Base-by-base conservation (phyloP, 2,329 filamentous ascomycete species). In the Aspergillus sp. region DNA sequence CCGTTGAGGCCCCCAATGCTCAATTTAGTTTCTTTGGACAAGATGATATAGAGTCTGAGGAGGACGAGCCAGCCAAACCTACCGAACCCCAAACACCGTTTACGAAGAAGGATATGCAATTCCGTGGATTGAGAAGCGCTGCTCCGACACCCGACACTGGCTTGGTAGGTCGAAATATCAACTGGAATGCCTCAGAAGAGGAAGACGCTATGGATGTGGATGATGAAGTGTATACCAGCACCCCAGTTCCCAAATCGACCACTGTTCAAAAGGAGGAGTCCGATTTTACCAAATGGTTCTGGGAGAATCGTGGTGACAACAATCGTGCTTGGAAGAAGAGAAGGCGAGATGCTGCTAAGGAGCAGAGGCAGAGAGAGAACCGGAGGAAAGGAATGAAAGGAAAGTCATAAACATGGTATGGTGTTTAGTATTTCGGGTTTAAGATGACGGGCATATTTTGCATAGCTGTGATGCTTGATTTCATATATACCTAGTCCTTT, bases 111-210 rank as follows among this genome's bases (percentile, higher is more conserved):
- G 91, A 97, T 53, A 73, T 91, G 28, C 79, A 90, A 49, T 80
- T 79, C 40, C 61, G 73, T 30, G 65, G 66, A 36, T 62, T 87
- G n/a, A 79, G 93, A 44, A 96, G 90, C 61, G 90, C 90, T 5
- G 93, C 93, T 2, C 93, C 93, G 0, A 98, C 93, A 0, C 93
- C 93, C 0, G 93, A 98, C 61, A 97, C 93, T 0, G 89, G 89
- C 2, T 82, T 90, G 47, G 82, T 87, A 2, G 82, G 51, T 43
- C 63, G 61, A 28, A 61, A 46, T 35, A 61, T 57, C 35, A 58
- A 66, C 28, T 61, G 60, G 59, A 55, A 54, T 6, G 50, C 50
- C 5, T 43, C 40, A 6, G 28, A 54, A 12, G 19, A 19, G 19
- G 42, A 48, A 5, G 54, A 60, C 9, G 44, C 49, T 5, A 48